Conservation (phyloP, 2,329 filamentous ascomycete genomes). For the Colletotrichum orchidophilum region DNA sequence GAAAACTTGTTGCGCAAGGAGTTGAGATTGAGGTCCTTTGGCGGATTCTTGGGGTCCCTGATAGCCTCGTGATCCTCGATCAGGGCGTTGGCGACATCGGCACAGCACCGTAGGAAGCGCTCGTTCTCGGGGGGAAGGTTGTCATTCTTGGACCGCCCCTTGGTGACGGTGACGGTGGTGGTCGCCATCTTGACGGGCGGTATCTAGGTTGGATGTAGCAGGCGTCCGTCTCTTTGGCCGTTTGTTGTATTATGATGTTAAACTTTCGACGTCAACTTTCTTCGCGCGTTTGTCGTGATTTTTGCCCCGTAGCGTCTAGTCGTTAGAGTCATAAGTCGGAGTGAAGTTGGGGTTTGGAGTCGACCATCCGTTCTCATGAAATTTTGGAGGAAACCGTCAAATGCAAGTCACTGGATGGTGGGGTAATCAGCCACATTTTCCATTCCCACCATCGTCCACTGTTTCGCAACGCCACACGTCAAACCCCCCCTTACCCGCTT, state of each 20-base stretch:
- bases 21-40: conserved; percentile 94
- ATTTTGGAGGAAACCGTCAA: conserved; percentile 28
- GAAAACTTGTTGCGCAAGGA: conserved; percentile 84
- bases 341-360: background rate
- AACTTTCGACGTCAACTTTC: background rate
- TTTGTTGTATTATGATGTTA: background rate
- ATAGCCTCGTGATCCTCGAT: conserved; percentile 93
- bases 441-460: too few relatives aligned
- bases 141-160: conserved; percentile 73
- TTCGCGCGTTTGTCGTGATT: too few relatives aligned
- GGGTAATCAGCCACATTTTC: conserved; percentile 27
- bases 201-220: background rate
- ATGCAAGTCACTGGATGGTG: conserved; percentile 22
- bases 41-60: conserved; percentile 75
- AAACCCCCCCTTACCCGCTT: background rate
- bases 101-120: conserved; percentile 91
- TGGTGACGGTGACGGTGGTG: conserved; percentile 67
- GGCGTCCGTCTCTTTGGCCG: background rate
- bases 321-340: conserved; percentile 2
- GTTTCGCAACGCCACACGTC: conserved; percentile 14
- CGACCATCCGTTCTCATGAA: conserved; percentile 9
- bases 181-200: conserved; percentile 47
- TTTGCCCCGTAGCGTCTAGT: background rate
- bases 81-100: conserved; percentile 91
- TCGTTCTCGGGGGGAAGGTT: conserved; percentile 93